Evolutionary conservation across 768 basidiomycete species (phyloP).

Genomic region (Lactarius akahatsu): DNA sequence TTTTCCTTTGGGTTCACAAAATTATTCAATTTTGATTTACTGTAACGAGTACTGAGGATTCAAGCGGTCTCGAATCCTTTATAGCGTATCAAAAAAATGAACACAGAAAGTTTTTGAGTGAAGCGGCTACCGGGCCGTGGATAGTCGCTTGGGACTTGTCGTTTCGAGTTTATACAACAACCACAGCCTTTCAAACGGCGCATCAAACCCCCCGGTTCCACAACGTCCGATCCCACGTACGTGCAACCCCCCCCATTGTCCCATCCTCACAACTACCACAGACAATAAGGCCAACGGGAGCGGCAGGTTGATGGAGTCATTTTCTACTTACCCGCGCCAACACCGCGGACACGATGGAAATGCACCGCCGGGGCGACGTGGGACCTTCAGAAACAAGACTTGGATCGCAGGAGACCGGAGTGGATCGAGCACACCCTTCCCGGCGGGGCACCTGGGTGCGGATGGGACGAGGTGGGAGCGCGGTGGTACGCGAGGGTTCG

Average conservation of each 20-base stretch:
- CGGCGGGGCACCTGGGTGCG: slow-evolving; percentile 27
- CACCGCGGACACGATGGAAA: slow-evolving; percentile 20
- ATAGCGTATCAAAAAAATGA: too few species aligned
- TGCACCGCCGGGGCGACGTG: slow-evolving; percentile 14
- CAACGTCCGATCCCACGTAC: not conserved
- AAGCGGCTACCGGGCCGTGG: not conserved
- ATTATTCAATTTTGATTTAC: not conserved
- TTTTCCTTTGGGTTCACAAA: not conserved
- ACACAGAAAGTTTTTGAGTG: not conserved
- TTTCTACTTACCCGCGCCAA: slow-evolving; percentile 11
- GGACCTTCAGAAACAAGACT: slow-evolving; percentile 28
- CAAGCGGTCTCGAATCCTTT: too few species aligned
- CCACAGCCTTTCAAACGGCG: slow-evolving; percentile 3
- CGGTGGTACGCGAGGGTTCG: slow-evolving; percentile 46
- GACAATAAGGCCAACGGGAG: not conserved
- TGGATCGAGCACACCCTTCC: slow-evolving; percentile 16
- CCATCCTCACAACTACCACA: not conserved
- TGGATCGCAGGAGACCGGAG: slow-evolving; percentile 25
- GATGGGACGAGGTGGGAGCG: slow-evolving; percentile 64
- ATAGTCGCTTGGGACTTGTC: not conserved
- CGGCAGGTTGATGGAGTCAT: slow-evolving; percentile 16
- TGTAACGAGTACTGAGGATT: not conserved
- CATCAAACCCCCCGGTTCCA: not conserved
- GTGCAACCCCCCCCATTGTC: not conserved
- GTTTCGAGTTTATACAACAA: not conserved